Evolutionary conservation across 306 rosid genomes (phyloP), one percentile per base, ranked within the genome.

Genomic region (Aeschynomene evenia): DNA sequence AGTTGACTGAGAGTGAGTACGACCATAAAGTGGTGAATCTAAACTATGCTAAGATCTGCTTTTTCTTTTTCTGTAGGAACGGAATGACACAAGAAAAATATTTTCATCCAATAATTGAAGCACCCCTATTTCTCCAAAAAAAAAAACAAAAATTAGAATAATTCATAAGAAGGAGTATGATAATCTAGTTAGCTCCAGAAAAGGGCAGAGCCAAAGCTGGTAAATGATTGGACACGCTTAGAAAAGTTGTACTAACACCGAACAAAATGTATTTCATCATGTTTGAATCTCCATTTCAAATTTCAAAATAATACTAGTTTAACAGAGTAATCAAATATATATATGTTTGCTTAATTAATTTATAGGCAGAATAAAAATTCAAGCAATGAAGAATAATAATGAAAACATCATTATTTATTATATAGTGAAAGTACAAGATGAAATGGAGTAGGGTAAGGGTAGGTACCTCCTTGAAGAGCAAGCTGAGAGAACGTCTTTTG

Each of bases 401-500:
- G n/a, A n/a, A n/a, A n/a, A n/a, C n/a, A n/a, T n/a, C n/a, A n/a
- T n/a, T n/a, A n/a, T n/a, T n/a, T n/a, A n/a, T n/a, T n/a, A n/a
- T n/a, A n/a, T n/a, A 50, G 14, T 11, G 33, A 18, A 24, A 13
- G n/a, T n/a, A n/a, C n/a, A n/a, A 0, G 19, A 12, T 13, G 24
- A 16, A 24, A 22, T 2, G 14, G 5, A 7, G 18, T 15, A 74
- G 79, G 39, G n/a, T n/a, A n/a, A n/a, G n/a, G n/a, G n/a, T 39
- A 8, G 7, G 8, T 26, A 70, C 82, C 81, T 83, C 82, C 70
- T 81, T 78, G 82, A 88, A 88, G 77, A 88, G 72, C 34, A 72
- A 52, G 78, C 85, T 81, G 20, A 88, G 90, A 72, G 94, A 88
- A 42, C 75, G 81, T 36, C 69, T 83, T 62, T 66, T 85, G 67